Percentiles rank a stretch among this genome's conserved stretches.
Evolutionary conservation across 768 basidiomycete genomes (phyloP).

Genomic region (Austroboletus eburneus): DNA sequence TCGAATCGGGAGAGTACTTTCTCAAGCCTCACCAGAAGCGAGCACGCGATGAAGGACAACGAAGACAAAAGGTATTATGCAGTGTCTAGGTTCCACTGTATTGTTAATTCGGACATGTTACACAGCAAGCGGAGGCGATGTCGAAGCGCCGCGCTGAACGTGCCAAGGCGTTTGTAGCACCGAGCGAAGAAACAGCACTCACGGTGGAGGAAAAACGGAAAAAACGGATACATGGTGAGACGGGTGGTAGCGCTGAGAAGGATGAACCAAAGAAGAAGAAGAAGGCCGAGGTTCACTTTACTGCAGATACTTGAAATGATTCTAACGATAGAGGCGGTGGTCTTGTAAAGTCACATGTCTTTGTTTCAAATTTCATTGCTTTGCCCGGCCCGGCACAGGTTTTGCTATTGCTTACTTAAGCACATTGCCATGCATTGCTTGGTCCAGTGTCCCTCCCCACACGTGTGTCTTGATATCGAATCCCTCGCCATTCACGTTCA

Average conservation of each 20-base stretch:
- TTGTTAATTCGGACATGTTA: not conserved
- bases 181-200: constrained; percentile 68
- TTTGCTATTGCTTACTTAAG: constrained; percentile 25
- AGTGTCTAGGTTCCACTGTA: not conserved
- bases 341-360: constrained; percentile 6
- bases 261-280: constrained; percentile 41
- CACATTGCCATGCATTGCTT: too few species aligned
- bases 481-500: too few species aligned
- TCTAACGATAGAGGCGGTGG: not conserved
- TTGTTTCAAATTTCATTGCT: not conserved
- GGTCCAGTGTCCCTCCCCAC: too few species aligned
- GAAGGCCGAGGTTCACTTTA: constrained; percentile 24
- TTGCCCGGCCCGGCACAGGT: not conserved
- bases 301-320: constrained; percentile 7
- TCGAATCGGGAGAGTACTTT: constrained; percentile 98
- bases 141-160: constrained; percentile 73
- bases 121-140: constrained; percentile 74
- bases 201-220: constrained; percentile 77
- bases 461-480: constrained; percentile 21
- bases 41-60: constrained; percentile 60
- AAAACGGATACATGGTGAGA: constrained; percentile 44
- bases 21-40: constrained; percentile 89
- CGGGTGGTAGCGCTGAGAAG: constrained; percentile 31
- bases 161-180: constrained; percentile 85
- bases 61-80: constrained; percentile 60